Evolutionary conservation across 2,329 filamentous ascomycete genomes (phyloP).

Genomic region (Canariomyces notabilis): DNA sequence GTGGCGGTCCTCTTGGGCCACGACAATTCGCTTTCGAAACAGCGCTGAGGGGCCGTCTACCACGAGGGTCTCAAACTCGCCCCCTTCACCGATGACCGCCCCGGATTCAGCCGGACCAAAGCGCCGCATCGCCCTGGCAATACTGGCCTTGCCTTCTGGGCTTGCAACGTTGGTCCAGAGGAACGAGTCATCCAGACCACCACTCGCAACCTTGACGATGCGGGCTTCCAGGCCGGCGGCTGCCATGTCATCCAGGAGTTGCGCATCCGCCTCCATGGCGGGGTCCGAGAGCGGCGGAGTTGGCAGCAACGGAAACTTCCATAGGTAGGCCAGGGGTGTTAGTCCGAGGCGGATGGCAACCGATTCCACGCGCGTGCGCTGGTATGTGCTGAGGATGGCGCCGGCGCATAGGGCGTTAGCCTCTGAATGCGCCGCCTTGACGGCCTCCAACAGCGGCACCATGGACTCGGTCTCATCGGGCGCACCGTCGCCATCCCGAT

Average conservation of each 20-base stretch:
- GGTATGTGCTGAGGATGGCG: constrained; percentile 91
- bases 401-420: constrained; percentile 85
- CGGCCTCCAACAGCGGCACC: constrained; percentile 63
- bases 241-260: constrained; percentile 77
- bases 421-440: constrained; percentile 66
- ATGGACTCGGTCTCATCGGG: constrained; percentile 87
- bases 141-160: constrained; percentile 39
- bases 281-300: constrained; percentile 30
- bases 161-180: constrained; percentile 77
- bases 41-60: constrained; percentile 69
- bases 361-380: constrained; percentile 91
- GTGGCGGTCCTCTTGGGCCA: constrained; percentile 49
- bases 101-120: constrained; percentile 64
- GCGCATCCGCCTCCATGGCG: constrained; percentile 35
- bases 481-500: constrained; percentile 20
- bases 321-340: constrained; percentile 77
- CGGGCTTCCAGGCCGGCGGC: constrained; percentile 74
- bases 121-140: constrained; percentile 52
- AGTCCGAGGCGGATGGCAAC: constrained; percentile 81
- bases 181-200: constrained; percentile 74
- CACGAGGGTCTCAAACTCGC: constrained; percentile 92
- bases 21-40: constrained; percentile 66
- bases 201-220: constrained; percentile 91
- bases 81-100: constrained; percentile 82
- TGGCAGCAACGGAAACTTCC: constrained; percentile 80